These are phyloP conservation scores for Aspergillus sp. DNA, from an alignment of 2,329 filamentous ascomycete species.

Conservation along the genomic window DNA sequence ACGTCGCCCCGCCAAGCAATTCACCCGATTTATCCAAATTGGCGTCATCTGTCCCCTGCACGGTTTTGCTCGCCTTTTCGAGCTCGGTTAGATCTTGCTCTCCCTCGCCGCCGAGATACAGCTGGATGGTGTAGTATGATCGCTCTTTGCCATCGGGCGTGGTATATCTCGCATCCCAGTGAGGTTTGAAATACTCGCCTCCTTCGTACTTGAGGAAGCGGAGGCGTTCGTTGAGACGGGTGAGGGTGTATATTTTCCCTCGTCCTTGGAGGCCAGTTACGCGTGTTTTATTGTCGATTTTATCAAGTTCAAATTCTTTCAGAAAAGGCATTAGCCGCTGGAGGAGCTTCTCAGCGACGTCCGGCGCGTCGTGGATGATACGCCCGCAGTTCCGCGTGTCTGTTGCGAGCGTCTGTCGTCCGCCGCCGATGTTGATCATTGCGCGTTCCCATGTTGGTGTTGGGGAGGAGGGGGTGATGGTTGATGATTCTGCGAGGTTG, in stretches of 20 bases:
- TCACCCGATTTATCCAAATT: slow-evolving; percentile 14
- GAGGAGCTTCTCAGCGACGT: slow-evolving; percentile 61
- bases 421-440: slow-evolving; percentile 61
- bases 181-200: slow-evolving; percentile 70
- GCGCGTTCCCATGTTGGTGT: slow-evolving; percentile 59
- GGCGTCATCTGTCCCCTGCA: slow-evolving; percentile 2
- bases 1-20: slow-evolving; percentile 50
- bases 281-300: slow-evolving; percentile 27
- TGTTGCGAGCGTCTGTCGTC: slow-evolving; percentile 53
- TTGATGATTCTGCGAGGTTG: slow-evolving; percentile 46
- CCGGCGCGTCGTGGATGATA: slow-evolving; percentile 67
- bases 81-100: slow-evolving; percentile 29
- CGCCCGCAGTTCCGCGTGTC: slow-evolving; percentile 67
- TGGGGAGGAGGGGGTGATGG: slow-evolving; percentile 10
- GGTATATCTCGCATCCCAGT: slow-evolving; percentile 63
- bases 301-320: slow-evolving; percentile 44
- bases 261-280: slow-evolving; percentile 44
- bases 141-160: slow-evolving; percentile 50
- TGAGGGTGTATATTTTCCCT: slow-evolving; percentile 31
- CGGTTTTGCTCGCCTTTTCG: slow-evolving; percentile 12
- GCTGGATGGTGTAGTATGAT: slow-evolving; percentile 52
- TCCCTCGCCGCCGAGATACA: slow-evolving; percentile 49
- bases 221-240: slow-evolving; percentile 65
- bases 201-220: slow-evolving; percentile 68
- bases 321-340: slow-evolving; percentile 47